Evolutionary conservation across 78 protist genomes (phyloP).

Genomic region (Dictyostelium purpureum): DNA sequence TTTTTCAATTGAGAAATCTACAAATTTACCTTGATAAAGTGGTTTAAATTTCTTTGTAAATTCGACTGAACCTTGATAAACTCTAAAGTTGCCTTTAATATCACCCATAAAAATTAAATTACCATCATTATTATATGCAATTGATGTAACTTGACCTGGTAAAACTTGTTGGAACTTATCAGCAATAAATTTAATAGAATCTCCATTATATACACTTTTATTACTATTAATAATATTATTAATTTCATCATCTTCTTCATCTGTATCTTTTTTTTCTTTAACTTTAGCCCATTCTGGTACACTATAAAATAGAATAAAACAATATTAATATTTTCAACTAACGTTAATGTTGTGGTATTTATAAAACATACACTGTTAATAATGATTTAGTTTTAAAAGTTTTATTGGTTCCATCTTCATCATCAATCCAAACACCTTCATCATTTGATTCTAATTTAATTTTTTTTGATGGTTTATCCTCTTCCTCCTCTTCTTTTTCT

Average conservation of each 20-base stretch:
- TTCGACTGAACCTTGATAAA: not conserved
- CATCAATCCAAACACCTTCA: conserved; percentile 3
- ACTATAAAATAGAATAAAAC: not conserved
- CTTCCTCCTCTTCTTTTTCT: not conserved
- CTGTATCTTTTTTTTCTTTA: not conserved
- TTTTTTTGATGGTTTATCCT: not conserved
- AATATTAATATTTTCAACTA: not conserved
- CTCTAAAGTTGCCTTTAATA: not conserved
- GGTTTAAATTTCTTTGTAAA: not conserved
- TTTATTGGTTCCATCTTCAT: not conserved
- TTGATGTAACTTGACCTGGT: not conserved
- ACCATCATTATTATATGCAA: not conserved
- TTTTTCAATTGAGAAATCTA: not conserved
- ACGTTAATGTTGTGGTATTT: not conserved
- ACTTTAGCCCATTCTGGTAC: conserved; percentile 32
- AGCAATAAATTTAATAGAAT: not conserved
- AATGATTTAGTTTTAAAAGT: not conserved
- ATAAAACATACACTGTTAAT: not conserved
- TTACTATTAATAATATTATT: not conserved
- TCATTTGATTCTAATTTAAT: not conserved
- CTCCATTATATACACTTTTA: not conserved
- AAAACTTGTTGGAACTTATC: not conserved
- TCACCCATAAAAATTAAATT: not conserved
- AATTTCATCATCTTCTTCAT: not conserved
- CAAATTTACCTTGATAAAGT: not conserved